Base-by-base conservation (phyloP, 805 yeast species). In the Saturnispora sanitii region DNA sequence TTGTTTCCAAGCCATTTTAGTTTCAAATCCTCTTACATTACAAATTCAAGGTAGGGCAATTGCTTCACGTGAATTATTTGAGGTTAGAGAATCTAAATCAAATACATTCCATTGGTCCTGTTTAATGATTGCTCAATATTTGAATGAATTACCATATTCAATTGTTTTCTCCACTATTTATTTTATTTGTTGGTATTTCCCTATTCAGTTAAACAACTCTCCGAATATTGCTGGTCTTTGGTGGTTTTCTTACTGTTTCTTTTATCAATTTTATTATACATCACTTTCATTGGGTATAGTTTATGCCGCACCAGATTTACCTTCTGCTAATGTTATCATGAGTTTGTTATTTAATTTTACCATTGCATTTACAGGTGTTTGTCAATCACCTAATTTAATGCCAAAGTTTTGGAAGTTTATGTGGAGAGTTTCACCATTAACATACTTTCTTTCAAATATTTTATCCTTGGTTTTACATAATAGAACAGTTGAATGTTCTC, bases 321-420 rank as follows among this genome's bases (percentile, higher is more conserved):
- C 79, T 33, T 67, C 84, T 15, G 87, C 87, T 6, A 73, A 75
- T 36, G 77, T 77, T 40, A 58, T 80, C 35, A 62, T 70, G 40
- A 69, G 80, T 33, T 58, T 81, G 48, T 58, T 73, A 45, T 70
- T 75, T 56, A 64, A 79, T 27, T 71, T 81, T 55, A 58, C 73
- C 51, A 67, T 80, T 42, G 64, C 78, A 18, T 82, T 82, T 64
- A 70, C 82, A 57, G 86, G 88, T 64, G 79, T 80, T 42, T 64
- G 78, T 44, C 84, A 78, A 52, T 74, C 77, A 15, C 61, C 61
- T 6, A 31, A 45, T 3, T 60, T 67, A 40, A 71, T 82, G 78
- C 92, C 94, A 11, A 77, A 83, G 1, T 84, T 84, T 66, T 84
- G 94, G 94, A 76, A 73, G 35, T 84, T 81, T 57, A 81, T 84